Evolutionary conservation across 257 asterid genomes (phyloP), one percentile per base, ranked within the genome.

Genomic region (Asclepias syriaca): DNA sequence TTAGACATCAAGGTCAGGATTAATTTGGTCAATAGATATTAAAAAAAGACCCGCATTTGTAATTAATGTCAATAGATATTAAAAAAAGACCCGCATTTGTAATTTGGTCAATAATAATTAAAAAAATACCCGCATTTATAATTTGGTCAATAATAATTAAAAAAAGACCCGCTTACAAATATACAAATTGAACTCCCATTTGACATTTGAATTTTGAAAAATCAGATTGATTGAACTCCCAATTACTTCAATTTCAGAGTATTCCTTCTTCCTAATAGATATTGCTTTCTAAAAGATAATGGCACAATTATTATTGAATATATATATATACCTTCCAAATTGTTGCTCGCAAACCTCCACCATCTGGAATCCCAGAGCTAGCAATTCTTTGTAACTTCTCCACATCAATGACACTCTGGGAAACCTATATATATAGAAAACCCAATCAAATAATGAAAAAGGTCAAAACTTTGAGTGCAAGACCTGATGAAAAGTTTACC

Each of bases 311-410:
- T 21, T 37, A 3, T 14, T 50, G 55, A 50, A 50, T 50, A 59
- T 16, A 11, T n/a, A 67, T 34, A 3, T 34, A 19, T n/a, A 74
- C 81, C 77, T 77, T 77, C 81, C 74, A 77, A 67, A 72, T 67
- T 19, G 46, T 77, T 60, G 81, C 61, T n/a, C 74, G 71, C 53
- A 72, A 72, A 67, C 66, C 69, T 45, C 77, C 74, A 7, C 74
- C 81, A 50, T 72, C 67, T 45, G 77, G 74, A 54, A 77, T 66
- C 21, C 81, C 81, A 46, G 81, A 72, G 60, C 66, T 72, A 63
- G 74, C 74, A 22, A 67, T 40, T 72, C 77, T 50, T 40, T 72
- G 81, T 71, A 77, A 22, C 43, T 72, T 72, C 53, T 77, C 81
- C 51, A 77, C 50, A 58, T 72, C 58, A 32, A 77, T 72, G 9